Evolutionary conservation across 2,329 filamentous ascomycete genomes (phyloP).

Genomic region (Aureobasidium leucospermi): DNA sequence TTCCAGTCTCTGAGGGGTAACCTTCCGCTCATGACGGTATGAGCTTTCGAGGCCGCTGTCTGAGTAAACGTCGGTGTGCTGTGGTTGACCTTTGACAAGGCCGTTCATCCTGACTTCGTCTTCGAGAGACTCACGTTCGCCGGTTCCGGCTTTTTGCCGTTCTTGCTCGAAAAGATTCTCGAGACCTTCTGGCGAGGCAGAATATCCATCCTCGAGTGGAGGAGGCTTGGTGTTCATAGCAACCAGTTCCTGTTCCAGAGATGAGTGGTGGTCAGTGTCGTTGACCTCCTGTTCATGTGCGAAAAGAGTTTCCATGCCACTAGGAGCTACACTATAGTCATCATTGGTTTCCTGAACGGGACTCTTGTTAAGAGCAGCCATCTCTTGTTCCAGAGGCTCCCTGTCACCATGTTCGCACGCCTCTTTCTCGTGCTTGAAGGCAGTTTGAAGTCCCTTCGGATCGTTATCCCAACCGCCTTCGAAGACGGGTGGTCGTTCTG

Average conservation of each 20-base stretch:
- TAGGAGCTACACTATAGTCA: conserved; percentile 24
- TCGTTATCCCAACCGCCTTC: conserved; percentile 4
- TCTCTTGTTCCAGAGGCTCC: conserved; percentile 18
- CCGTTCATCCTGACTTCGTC: background rate
- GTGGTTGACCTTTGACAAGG: background rate
- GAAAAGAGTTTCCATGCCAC: conserved; percentile 45
- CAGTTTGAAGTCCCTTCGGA: conserved; percentile 6
- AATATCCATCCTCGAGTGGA: conserved; percentile 2
- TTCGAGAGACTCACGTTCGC: conserved; percentile 7
- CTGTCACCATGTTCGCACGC: background rate
- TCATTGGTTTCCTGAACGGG: background rate
- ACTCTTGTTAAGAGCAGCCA: conserved; percentile 6
- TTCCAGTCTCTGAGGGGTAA: conserved; percentile 14
- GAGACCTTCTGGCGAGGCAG: conserved; percentile 9
- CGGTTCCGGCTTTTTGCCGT: background rate
- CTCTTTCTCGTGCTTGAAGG: conserved; percentile 6
- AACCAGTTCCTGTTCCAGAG: conserved; percentile 17
- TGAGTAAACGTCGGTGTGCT: background rate
- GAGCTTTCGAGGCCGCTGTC: conserved; percentile 39
- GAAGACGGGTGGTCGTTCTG: conserved; percentile 4
- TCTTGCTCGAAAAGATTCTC: conserved; percentile 15
- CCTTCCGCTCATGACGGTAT: conserved; percentile 37
- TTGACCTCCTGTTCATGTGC: conserved; percentile 31
- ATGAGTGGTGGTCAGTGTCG: background rate
- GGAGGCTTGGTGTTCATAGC: conserved; percentile 5